phyloP scores from a whole-genome alignment of 202 grass and related monocot species.

The Hordeum pubiflorum region DNA sequence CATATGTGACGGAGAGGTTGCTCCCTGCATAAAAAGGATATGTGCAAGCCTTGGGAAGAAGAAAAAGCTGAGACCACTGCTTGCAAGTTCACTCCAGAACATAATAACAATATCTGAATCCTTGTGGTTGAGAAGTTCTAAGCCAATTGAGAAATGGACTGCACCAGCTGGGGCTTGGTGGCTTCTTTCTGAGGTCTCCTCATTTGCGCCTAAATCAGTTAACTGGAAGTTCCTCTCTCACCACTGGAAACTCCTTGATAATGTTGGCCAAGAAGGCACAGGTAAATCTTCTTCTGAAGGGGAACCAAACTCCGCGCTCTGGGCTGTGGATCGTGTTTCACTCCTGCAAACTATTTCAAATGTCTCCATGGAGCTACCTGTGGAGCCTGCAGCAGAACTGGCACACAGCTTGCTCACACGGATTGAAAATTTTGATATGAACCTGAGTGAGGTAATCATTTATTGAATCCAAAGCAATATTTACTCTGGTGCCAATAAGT shows the following conservation, averaged over 20 bases:
- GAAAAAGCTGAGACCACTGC: constrained; percentile 63
- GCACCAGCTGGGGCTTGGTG: constrained; percentile 79
- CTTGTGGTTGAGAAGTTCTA: constrained; percentile 44
- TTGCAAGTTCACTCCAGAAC: constrained; percentile 74
- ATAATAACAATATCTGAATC: constrained; percentile 70
- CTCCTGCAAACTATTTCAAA: constrained; percentile 86
- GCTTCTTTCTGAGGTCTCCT: constrained; percentile 81
- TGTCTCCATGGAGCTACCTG: constrained; percentile 86
- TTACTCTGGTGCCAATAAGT: not conserved
- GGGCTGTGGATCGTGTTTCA: constrained; percentile 79
- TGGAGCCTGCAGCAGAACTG: constrained; percentile 71
- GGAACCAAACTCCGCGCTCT: constrained; percentile 50
- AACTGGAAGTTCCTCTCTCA: constrained; percentile 84
- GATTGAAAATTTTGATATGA: constrained; percentile 86
- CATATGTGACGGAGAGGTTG: constrained; percentile 68
- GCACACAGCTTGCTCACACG: constrained; percentile 63
- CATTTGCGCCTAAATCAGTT: constrained; percentile 66
- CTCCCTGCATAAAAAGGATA: constrained; percentile 74
- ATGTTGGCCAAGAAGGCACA: constrained; percentile 41
- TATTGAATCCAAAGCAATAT: not conserved
- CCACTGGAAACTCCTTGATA: constrained; percentile 90
- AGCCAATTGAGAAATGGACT: constrained; percentile 55
- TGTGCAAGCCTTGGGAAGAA: constrained; percentile 90
- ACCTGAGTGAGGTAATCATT: constrained; percentile 81
- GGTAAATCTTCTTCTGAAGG: constrained; percentile 41